Evolutionary conservation across 331 rosid species (phyloP).

Genomic region (Ulmus americana): DNA sequence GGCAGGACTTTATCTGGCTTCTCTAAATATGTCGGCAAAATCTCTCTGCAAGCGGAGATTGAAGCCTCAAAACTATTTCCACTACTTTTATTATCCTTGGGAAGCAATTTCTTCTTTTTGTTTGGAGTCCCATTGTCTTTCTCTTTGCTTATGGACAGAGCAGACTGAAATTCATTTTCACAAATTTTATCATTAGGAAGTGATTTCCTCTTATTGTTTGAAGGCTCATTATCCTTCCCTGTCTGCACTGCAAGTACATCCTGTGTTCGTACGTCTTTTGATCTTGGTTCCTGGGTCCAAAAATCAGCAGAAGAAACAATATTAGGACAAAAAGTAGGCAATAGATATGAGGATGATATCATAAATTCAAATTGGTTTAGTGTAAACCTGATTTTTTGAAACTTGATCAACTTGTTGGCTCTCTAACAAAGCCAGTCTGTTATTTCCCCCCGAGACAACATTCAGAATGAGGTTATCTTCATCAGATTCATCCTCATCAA

Average conservation of each 20-base stretch:
- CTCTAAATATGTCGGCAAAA: conserved; percentile 19
- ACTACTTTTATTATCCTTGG: conserved; percentile 15
- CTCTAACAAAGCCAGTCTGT: conserved; percentile 17
- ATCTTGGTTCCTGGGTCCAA: conserved; percentile 41
- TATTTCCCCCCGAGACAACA: conserved; percentile 35
- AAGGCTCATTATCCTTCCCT: conserved; percentile 24
- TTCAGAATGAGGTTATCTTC: conserved; percentile 68
- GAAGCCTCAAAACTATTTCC: conserved; percentile 27
- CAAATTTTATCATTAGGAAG: conserved; percentile 14
- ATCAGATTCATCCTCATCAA: conserved; percentile 38
- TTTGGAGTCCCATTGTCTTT: conserved; percentile 20
- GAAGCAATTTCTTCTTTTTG: conserved; percentile 44
- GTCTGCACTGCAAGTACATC: conserved; percentile 15
- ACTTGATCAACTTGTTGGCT: conserved; percentile 33
- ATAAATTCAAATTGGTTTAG: neutral
- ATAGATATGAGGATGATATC: neutral
- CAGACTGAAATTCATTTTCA: conserved; percentile 26
- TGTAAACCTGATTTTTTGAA: conserved; percentile 33
- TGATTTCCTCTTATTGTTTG: conserved; percentile 46
- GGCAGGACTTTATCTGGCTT: conserved; percentile 22
- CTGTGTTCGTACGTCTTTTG: conserved; percentile 27
- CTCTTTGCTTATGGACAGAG: conserved; percentile 29
- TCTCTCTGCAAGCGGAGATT: conserved; percentile 25
- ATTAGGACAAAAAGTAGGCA: conserved; percentile 3
- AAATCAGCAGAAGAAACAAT: conserved; percentile 11